Evolutionary conservation across 1,139 yeast species (phyloP).

Genomic region (Geotrichum histeridarum): DNA sequence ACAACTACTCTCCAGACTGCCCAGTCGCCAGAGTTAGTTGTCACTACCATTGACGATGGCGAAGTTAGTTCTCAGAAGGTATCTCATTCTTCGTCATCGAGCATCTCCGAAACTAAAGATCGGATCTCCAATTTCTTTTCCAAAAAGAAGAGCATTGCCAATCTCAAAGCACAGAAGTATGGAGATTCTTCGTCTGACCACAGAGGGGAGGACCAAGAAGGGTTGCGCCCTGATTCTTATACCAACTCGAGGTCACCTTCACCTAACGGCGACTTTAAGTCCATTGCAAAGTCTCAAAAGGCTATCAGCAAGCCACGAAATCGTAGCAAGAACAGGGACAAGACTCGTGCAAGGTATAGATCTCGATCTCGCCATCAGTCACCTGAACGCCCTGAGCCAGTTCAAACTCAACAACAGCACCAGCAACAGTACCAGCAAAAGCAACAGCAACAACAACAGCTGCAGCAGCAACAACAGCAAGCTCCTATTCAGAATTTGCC

Average conservation of each 20-base stretch:
- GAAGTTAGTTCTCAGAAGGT: conserved; percentile 5
- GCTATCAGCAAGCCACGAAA: background rate
- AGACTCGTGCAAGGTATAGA: conserved; percentile 15
- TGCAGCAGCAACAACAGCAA: conserved; percentile 1
- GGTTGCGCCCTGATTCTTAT: background rate
- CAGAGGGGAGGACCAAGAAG: background rate
- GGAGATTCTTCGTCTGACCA: background rate
- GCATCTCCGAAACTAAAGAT: conserved; percentile 18
- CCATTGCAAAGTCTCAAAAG: conserved; percentile 8
- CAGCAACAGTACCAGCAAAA: background rate
- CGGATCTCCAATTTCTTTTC: conserved; percentile 19
- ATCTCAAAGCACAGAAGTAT: conserved; percentile 6
- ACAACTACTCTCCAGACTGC: conserved; percentile 1
- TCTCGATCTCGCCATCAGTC: conserved; percentile 16
- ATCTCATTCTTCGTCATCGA: background rate
- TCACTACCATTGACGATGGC: conserved; percentile 13
- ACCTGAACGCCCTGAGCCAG: conserved; percentile 9
- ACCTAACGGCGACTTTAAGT: background rate
- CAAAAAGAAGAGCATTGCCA: conserved; percentile 18
- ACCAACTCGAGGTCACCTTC: conserved; percentile 4
- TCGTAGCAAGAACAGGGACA: background rate
- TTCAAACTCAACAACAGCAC: background rate
- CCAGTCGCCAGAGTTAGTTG: conserved; percentile 9
- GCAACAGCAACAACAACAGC: conserved; percentile 2
- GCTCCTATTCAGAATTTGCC: background rate